Conservation (phyloP, 2,329 filamentous ascomycete genomes). For the Biscogniauxia sp. region DNA sequence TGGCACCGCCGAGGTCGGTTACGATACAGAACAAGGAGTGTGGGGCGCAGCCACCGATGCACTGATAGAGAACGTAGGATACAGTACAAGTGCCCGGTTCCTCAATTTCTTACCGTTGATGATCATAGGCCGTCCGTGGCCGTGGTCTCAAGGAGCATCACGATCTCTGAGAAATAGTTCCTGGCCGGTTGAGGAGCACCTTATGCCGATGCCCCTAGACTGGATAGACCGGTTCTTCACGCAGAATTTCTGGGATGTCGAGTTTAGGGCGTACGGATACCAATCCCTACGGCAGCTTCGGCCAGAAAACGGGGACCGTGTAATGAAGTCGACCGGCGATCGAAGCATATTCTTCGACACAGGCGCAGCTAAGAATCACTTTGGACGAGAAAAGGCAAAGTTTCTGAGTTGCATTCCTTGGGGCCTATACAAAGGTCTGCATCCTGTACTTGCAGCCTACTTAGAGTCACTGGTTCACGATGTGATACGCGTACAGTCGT, state of each 20-base stretch:
- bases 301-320: not conserved
- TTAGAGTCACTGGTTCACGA: not conserved
- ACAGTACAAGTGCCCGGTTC: not conserved
- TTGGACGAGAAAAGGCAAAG: not conserved
- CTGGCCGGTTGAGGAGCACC: constrained; percentile 9
- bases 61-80: not conserved
- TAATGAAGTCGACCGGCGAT: not conserved
- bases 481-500: not conserved
- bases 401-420: not conserved
- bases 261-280: constrained; percentile 17
- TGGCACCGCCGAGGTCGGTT: constrained; percentile 10
- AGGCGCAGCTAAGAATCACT: not conserved
- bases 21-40: constrained; percentile 16
- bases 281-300: constrained; percentile 16
- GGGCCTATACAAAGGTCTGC: not conserved
- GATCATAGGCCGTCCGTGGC: constrained; percentile 3
- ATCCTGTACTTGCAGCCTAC: not conserved
- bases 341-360: not conserved
- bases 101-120: constrained; percentile 5
- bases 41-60: constrained; percentile 13
- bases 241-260: constrained; percentile 25
- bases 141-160: not conserved
- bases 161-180: too few relatives aligned
- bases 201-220: constrained; percentile 15
- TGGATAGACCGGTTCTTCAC: constrained; percentile 25